Evolutionary conservation across 176 grass and related monocot genomes (phyloP).

Genomic region (Oryza glaberrima): DNA sequence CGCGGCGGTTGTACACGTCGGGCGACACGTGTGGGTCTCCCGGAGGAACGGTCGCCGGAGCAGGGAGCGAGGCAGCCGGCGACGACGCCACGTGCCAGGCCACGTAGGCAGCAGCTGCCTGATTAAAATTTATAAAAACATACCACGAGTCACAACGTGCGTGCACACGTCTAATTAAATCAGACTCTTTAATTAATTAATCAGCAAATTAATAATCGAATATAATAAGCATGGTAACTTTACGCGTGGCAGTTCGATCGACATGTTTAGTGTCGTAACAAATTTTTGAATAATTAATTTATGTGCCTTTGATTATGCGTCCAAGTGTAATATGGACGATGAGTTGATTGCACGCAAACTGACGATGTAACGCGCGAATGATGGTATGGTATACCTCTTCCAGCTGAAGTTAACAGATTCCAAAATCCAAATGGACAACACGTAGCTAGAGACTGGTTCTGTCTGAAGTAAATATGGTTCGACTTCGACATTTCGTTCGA

Average conservation of each 20-base stretch:
- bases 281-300: not conserved
- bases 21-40: slow-evolving; percentile 1
- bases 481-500: not conserved
- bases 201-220: too few relatives aligned
- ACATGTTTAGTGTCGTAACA: not conserved
- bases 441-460: not conserved
- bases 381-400: not conserved
- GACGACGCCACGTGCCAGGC: slow-evolving; percentile 12
- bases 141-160: not conserved
- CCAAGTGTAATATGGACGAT: not conserved
- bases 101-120: slow-evolving; percentile 19
- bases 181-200: not conserved
- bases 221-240: not conserved
- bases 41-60: not conserved
- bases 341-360: slow-evolving; percentile 42
- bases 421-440: not conserved
- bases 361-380: not conserved
- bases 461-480: not conserved
- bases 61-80: not conserved
- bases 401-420: slow-evolving; percentile 11
- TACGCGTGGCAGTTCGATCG: not conserved
- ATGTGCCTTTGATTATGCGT: not conserved
- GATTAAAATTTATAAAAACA: not conserved
- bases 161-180: not conserved
- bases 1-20: slow-evolving; percentile 34